Evolutionary conservation across 2,329 filamentous ascomycete species (phyloP), one percentile per base, ranked within the genome.

Genomic region (Didymella exigua): DNA sequence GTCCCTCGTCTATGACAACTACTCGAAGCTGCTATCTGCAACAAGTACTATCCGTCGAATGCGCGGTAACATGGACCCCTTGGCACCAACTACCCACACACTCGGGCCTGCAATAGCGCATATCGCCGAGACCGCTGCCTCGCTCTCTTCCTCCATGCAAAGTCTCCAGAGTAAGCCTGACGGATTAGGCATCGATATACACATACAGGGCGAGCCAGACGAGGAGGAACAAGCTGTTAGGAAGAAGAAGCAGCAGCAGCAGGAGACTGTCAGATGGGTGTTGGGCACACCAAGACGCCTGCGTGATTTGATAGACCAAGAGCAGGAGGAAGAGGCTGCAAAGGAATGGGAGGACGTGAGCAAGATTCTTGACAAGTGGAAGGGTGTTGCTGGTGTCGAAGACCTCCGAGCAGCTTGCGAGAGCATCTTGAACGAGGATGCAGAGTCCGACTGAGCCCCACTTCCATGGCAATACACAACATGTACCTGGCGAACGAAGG

Each of bases 1-100:
- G 78, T 93, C 93, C 1, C 78, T 99, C 58, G 95, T 99, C 4
- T 99, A 99, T 75, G 93, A 99, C 74, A 99, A 99, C 73, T 99
- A 98, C 76, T 95, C 89, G 65, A 98, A 98, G 77, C 78, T 99
- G 63, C 97, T 99, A 63, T 86, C 89, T n/a, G 95, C 95, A 1
- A 97, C 96, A 10, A 93, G 96, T 75, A 98, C 93, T 3, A 99
- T 99, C 68, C 85, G 90, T 44, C 91, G 90, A 80, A 93, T 95
- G 90, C 82, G 90, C 54, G 82, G 85, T 27, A 91, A 87, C 61
- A 93, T 93, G 89, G 89, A 92, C 66, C 89, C 89, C 3, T 72
- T 92, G 41, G 89, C 88, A 56, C 88, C 89, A 1, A 86, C 89
- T 74, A 89, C 87, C 2, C 86, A 86, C 40, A 91, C 87, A 0